Base-by-base conservation (phyloP, 345 rosid species). In the Sisymbrium irio region DNA sequence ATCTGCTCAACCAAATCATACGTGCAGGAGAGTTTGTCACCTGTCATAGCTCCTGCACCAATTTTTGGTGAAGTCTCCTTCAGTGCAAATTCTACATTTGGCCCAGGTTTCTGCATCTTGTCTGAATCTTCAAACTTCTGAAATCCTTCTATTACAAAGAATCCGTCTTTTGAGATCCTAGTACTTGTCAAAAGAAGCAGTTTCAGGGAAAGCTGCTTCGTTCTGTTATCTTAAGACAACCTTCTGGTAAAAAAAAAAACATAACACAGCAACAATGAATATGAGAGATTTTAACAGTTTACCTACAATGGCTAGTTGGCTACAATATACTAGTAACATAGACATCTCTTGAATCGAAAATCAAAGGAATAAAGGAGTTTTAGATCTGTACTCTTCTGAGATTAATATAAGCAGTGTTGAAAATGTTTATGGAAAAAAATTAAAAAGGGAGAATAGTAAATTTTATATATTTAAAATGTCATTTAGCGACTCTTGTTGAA, bases 1-100 rank as follows among this genome's bases (percentile, higher is more conserved):
- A 95, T 95, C 79, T 95, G 99, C 82, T 95, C 99, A 27, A 95
- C 98, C 28, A 95, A 88, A 72, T 95, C 99, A 84, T 95, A 95
- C 39, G 99, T 90, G 84, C 88, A 66, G 2, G 97, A 84, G 44
- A 88, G 97, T 85, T 89, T 95, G 63, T 92, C 96, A 19, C 83
- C 90, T 0, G 88, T 72, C 9, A 85, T 27, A 53, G 78, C 76
- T 57, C 85, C 93, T 18, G 88, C 97, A n/a, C 99, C 97, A 19
- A 95, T 90, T 62, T 90, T 92, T 18, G 99, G 99, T n/a, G 84
- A 80, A 61, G 99, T 92, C 82, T 95, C 97, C 84, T 89, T 95
- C 28, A 95, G 81, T 20, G 92, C 89, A 69, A 87, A 95, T 18
- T 95, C 99, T 64, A 77, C 51, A 25, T 84, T 78, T 58, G 75